phyloP scores from a whole-genome alignment of 2,329 filamentous ascomycete species.

The Fusarium graminum region DNA sequence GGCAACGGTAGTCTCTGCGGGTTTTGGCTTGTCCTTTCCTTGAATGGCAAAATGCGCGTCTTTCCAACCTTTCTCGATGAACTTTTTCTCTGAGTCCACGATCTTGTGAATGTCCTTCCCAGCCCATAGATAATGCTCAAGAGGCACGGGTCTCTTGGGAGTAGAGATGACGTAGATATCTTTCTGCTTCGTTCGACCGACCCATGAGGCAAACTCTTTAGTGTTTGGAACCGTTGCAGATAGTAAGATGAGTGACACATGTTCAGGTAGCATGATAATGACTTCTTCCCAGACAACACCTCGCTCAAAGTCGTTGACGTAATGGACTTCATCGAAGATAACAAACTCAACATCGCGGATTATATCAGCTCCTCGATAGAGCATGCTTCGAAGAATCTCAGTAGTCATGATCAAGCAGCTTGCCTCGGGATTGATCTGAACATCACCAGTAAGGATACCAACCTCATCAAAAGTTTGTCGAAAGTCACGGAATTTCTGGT shows the following conservation, averaged over 20 bases:
- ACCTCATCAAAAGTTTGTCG: slow-evolving; percentile 92
- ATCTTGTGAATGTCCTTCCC: slow-evolving; percentile 94
- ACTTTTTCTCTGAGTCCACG: slow-evolving; percentile 91
- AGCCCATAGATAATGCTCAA: slow-evolving; percentile 97
- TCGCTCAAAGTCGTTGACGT: slow-evolving; percentile 95
- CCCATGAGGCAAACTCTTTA: slow-evolving; percentile 98
- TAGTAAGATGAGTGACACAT: slow-evolving; percentile 93
- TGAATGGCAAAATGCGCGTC: slow-evolving; percentile 86
- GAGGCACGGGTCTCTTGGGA: slow-evolving; percentile 90
- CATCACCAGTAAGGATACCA: slow-evolving; percentile 95
- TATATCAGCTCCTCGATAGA: slow-evolving; percentile 94
- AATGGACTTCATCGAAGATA: slow-evolving; percentile 99
- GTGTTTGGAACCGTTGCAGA: slow-evolving; percentile 98
- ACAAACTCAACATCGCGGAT: slow-evolving; percentile 98
- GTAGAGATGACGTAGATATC: slow-evolving; percentile 99
- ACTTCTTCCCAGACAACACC: slow-evolving; percentile 99
- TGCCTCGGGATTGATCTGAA: slow-evolving; percentile 96
- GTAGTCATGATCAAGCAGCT: slow-evolving; percentile 99
- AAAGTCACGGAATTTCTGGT: slow-evolving; percentile 98
- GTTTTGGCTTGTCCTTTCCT: slow-evolving; percentile 81
- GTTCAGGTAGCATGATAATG: slow-evolving; percentile 98
- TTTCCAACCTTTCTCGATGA: slow-evolving; percentile 94
- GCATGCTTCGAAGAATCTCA: slow-evolving; percentile 97
- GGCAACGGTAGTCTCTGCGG: slow-evolving; percentile 52
- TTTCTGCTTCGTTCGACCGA: slow-evolving; percentile 97